These are phyloP conservation scores for Pilobolus umbonatus DNA, from an alignment of 192 early-diverging fungal species.

Conservation along the genomic window DNA sequence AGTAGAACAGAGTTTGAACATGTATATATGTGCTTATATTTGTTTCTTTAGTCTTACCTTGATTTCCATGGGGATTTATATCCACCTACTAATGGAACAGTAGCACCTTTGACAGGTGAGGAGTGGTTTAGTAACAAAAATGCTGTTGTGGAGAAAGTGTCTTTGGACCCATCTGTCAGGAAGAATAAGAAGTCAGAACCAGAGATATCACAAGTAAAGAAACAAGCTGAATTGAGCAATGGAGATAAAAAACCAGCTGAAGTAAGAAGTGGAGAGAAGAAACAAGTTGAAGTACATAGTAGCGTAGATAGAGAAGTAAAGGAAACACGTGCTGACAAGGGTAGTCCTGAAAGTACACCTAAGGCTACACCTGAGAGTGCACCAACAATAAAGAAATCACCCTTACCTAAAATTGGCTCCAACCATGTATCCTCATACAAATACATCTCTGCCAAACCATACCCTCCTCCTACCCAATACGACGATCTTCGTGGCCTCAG, in stretches of 20 bases:
- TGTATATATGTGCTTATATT: neutral
- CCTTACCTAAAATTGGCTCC: constrained; percentile 38
- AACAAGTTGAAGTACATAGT: too few species aligned
- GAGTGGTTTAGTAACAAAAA: constrained; percentile 61
- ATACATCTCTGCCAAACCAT: constrained; percentile 53
- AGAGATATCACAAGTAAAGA: neutral
- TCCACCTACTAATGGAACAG: constrained; percentile 69
- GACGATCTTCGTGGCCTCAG: constrained; percentile 56
- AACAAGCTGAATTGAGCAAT: neutral
- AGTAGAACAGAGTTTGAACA: neutral
- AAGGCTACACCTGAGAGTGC: too few species aligned
- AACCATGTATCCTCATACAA: constrained; percentile 48
- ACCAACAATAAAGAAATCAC: constrained; percentile 1
- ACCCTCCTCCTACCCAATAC: constrained; percentile 60
- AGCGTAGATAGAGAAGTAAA: too few species aligned
- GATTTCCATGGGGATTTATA: constrained; percentile 86
- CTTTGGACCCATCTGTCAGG: constrained; percentile 50
- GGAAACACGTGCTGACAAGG: too few species aligned
- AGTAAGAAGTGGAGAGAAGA: too few species aligned
- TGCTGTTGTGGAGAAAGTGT: constrained; percentile 32
- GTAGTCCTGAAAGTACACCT: too few species aligned
- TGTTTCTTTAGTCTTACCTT: constrained; percentile 49
- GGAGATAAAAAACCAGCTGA: too few species aligned
- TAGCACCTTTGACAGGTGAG: constrained; percentile 45
- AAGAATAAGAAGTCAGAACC: constrained; percentile 18